Evolutionary conservation across 352 stramenopile species (phyloP).

Genomic region (Phytophthora citricola): DNA sequence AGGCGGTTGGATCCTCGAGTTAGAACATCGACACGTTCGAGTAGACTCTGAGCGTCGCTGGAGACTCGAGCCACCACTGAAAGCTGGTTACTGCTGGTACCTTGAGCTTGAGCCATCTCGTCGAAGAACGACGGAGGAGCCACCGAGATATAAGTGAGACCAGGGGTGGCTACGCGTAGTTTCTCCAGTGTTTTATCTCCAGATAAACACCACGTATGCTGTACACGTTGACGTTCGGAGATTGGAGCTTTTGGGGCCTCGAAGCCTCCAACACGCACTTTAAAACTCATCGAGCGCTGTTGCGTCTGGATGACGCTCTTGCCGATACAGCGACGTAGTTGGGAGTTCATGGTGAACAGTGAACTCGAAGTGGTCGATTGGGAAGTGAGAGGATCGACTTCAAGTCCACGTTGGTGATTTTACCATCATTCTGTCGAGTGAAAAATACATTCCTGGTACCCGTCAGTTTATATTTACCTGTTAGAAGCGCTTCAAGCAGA

Average conservation of each 20-base stretch:
- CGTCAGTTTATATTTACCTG: background rate
- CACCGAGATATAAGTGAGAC: conserved; percentile 47
- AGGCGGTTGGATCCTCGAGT: conserved; percentile 22
- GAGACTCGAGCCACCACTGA: conserved; percentile 27
- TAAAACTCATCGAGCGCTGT: conserved; percentile 32
- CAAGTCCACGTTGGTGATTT: background rate
- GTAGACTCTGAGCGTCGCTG: conserved; percentile 20
- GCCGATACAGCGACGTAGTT: conserved; percentile 16
- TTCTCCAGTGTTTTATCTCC: conserved; percentile 28
- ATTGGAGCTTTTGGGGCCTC: conserved; percentile 22
- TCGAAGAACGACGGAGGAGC: conserved; percentile 35
- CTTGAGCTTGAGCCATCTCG: conserved; percentile 23
- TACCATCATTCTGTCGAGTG: conserved; percentile 7
- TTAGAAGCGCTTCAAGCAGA: conserved; percentile 55
- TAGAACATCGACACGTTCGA: conserved; percentile 27
- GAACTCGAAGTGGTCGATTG: conserved; percentile 4
- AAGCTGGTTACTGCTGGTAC: conserved; percentile 20
- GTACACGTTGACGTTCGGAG: conserved; percentile 21
- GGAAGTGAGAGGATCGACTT: conserved; percentile 17
- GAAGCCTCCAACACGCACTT: conserved; percentile 20
- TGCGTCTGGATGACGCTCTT: conserved; percentile 9
- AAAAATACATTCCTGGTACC: background rate
- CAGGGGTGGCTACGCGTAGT: conserved; percentile 35
- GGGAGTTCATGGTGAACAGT: conserved; percentile 8
- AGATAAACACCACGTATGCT: conserved; percentile 46